A percentile compares a stretch with the other conserved stretches of the same genome.
Evolutionary conservation across 2,329 filamentous ascomycete species (phyloP).

Genomic region (Ophiobolus disseminans): DNA sequence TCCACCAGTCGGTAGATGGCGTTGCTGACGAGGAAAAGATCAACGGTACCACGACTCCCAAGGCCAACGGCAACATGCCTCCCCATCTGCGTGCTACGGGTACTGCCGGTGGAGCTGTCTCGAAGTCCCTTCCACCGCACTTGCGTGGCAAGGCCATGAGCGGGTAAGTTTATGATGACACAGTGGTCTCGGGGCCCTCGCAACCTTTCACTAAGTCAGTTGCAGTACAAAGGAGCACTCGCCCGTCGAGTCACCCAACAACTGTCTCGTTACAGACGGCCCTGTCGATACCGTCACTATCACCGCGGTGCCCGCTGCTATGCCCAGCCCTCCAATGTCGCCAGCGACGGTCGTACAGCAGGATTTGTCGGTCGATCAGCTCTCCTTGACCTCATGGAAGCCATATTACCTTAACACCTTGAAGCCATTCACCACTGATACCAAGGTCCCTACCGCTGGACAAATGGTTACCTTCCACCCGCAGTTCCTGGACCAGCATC

Average conservation of each 20-base stretch:
- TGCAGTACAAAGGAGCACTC: constrained; percentile 5
- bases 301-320: constrained; percentile 6
- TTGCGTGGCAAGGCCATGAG: constrained; percentile 9
- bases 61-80: constrained; percentile 10
- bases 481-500: constrained; percentile 46
- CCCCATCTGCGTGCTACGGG: constrained; percentile 9
- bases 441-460: constrained; percentile 27
- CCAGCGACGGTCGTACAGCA: constrained; percentile 13
- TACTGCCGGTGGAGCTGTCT: constrained; percentile 4
- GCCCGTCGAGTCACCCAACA: constrained; percentile 7
- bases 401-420: constrained; percentile 48
- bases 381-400: constrained; percentile 37
- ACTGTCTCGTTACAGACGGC: constrained; percentile 27
- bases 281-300: constrained; percentile 20
- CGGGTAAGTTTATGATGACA: constrained; percentile 5
- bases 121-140: constrained; percentile 26
- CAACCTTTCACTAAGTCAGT: constrained; percentile 1
- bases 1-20: constrained; percentile 8
- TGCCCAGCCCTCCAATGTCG: constrained; percentile 18
- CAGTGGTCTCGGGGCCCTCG: not conserved
- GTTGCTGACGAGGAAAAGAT: constrained; percentile 16
- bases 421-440: constrained; percentile 14
- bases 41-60: constrained; percentile 10
- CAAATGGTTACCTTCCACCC: constrained; percentile 47
- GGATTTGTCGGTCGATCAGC: constrained; percentile 18